Evolutionary conservation across 345 rosid species (phyloP).

Genomic region (Diplotaxis tenuifolia): DNA sequence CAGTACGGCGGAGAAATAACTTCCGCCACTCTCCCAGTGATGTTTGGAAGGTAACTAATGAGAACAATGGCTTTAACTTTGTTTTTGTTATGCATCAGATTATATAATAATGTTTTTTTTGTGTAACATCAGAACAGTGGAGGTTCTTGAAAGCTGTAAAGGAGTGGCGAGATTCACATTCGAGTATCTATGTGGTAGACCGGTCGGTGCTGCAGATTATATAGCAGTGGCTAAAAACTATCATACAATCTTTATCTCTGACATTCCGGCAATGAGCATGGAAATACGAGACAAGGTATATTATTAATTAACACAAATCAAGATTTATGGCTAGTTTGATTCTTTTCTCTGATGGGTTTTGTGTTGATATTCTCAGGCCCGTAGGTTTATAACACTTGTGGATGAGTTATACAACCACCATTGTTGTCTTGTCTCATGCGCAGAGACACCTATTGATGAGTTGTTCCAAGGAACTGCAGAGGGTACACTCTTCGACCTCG

Average conservation of each 20-base stretch:
- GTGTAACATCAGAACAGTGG: slow-evolving; percentile 53
- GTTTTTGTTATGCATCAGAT: not conserved
- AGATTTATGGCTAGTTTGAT: not conserved
- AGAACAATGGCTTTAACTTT: not conserved
- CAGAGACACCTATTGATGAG: slow-evolving; percentile 79
- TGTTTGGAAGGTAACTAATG: slow-evolving; percentile 84
- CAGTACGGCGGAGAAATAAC: slow-evolving; percentile 59
- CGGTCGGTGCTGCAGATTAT: slow-evolving; percentile 95
- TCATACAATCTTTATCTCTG: slow-evolving; percentile 79
- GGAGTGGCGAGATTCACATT: slow-evolving; percentile 80
- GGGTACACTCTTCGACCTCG: slow-evolving; percentile 82
- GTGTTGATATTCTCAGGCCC: slow-evolving; percentile 57
- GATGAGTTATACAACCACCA: slow-evolving; percentile 96
- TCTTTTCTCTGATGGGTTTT: not conserved
- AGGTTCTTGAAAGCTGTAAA: slow-evolving; percentile 77
- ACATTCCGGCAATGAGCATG: slow-evolving; percentile 85
- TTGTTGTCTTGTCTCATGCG: slow-evolving; percentile 67
- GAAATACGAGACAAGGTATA: slow-evolving; percentile 77
- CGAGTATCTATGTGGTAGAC: slow-evolving; percentile 79
- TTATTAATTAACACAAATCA: not conserved
- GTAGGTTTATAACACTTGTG: slow-evolving; percentile 87
- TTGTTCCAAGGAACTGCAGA: slow-evolving; percentile 95
- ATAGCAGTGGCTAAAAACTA: slow-evolving; percentile 76
- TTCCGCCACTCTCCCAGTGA: slow-evolving; percentile 62
- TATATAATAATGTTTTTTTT: not conserved